A percentile compares a stretch with the other conserved stretches of the same genome.
These are phyloP conservation scores for Chlorokybus atmophyticus DNA, from an alignment of 139 green algal genomes.

Conservation along the genomic window DNA sequence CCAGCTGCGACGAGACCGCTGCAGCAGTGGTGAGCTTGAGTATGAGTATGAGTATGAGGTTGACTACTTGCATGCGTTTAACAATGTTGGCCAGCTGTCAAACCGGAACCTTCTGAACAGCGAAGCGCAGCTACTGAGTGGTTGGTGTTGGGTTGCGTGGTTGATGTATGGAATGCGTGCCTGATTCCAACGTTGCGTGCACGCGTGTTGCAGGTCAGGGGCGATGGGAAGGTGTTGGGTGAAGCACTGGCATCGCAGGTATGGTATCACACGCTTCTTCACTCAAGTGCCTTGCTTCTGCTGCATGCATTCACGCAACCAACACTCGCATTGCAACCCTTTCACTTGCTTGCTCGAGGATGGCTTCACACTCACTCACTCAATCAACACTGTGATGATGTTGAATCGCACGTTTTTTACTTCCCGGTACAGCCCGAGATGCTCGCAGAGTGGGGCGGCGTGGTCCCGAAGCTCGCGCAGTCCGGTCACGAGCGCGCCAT, in stretches of 20 bases:
- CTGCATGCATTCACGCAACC: neutral
- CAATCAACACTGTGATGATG: too few relatives aligned
- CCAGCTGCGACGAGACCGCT: constrained; percentile 88
- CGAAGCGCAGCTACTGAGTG: too few relatives aligned
- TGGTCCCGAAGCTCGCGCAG: constrained; percentile 81
- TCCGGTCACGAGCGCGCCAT: constrained; percentile 81
- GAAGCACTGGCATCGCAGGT: constrained; percentile 60
- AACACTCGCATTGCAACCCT: neutral
- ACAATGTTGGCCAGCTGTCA: too few relatives aligned
- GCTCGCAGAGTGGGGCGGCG: constrained; percentile 72
- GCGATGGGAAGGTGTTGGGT: constrained; percentile 54
- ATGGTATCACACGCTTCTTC: constrained; percentile 1
- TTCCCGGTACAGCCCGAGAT: constrained; percentile 65
- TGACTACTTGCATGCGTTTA: too few relatives aligned
- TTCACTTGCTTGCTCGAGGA: neutral
- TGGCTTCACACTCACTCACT: too few relatives aligned
- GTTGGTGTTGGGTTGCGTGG: too few relatives aligned
- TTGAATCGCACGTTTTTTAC: too few relatives aligned
- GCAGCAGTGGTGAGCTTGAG: constrained; percentile 85
- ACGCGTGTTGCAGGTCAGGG: neutral
- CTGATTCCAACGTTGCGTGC: too few relatives aligned
- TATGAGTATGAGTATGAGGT: too few relatives aligned
- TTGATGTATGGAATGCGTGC: too few relatives aligned
- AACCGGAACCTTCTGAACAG: too few relatives aligned
- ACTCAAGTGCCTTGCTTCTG: neutral